These are phyloP conservation scores for Acrodontium crateriforme DNA, from an alignment of 2,329 filamentous ascomycete genomes.

Conservation along the genomic window DNA sequence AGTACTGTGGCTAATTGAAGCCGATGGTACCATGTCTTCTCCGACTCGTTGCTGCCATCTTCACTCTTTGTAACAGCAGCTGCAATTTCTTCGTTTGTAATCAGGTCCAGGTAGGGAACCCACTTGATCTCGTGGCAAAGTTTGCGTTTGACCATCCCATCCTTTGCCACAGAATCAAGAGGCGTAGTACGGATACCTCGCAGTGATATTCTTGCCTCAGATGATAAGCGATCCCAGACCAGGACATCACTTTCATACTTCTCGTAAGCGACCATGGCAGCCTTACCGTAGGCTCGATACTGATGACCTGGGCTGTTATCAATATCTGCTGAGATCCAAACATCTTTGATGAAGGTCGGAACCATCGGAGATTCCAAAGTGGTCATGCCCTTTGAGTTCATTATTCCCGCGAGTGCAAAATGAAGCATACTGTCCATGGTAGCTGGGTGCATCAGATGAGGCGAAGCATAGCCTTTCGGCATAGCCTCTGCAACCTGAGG, in stretches of 20 bases:
- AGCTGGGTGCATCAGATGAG: constrained; percentile 3
- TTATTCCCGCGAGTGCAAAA: constrained; percentile 3
- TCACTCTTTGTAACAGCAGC: background rate
- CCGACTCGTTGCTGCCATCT: constrained; percentile 2
- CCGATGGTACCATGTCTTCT: too few species aligned
- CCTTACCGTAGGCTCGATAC: constrained; percentile 2
- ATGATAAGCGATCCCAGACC: constrained; percentile 2
- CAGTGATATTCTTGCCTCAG: constrained; percentile 3
- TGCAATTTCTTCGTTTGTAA: constrained; percentile 1
- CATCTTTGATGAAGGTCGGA: too few species aligned
- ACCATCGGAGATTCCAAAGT: constrained; percentile 1
- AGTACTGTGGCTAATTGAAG: constrained; percentile 3
- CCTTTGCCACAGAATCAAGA: constrained; percentile 3
- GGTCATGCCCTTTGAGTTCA: constrained; percentile 2
- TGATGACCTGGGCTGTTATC: background rate
- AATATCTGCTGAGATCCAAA: constrained; percentile 1
- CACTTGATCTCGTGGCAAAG: constrained; percentile 5
- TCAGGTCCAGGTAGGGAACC: constrained; percentile 3
- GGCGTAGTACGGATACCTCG: constrained; percentile 4
- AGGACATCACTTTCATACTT: constrained; percentile 4
- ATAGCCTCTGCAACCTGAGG: constrained; percentile 3
- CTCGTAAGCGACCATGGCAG: constrained; percentile 3
- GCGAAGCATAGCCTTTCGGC: constrained; percentile 1
- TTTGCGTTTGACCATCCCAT: constrained; percentile 1
- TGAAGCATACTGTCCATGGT: constrained; percentile 6